Base-by-base conservation (phyloP, 495 filamentous ascomycete species). In the Daldinia childiae region DNA sequence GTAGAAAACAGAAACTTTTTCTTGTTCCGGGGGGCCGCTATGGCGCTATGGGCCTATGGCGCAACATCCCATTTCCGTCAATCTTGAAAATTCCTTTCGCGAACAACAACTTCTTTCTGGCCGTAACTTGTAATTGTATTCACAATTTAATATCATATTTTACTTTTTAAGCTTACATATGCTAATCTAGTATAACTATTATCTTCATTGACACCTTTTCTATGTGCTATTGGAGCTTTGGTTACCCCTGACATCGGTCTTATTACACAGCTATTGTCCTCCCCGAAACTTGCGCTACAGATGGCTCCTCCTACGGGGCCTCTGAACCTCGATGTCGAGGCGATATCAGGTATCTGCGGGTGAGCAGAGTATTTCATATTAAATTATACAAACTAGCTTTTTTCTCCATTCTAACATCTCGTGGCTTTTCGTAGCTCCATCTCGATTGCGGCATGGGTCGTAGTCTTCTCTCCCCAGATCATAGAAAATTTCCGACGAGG, bases 401-500 rank as follows among this genome's bases (percentile, higher is more conserved):
- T 29, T 50, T 19, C 30, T 48, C 11, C 36, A 21, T 12, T 27
- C 62, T 43, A n/a, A 62, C 38, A 45, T n/a, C 52, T 7, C 15
- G 11, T 39, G 21, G 15, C 32, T 19, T 69, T 54, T 30, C 64
- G 36, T 68, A 94, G 92, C 8, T 97, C 94, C 2, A 94, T 99
- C 69, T 95, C 92, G 26, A 97, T 99, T 74, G 93, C 94, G 50
- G 97, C 94, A 76, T 99, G 95, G 95, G 91, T 99, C 19, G 93
- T 98, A 29, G 95, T 99, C 39, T 99, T 97, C 83, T 94, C 94
- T 0, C 95, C 95, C 8, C 95, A 99, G 67, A 99, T 99, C 71
- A 87, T 97, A 72, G 93, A 97, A 76, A 98, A 98, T 75, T 97
- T 98, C 80, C 90, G 89, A 58, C 89, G 95, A 38, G 82, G 87